phyloP scores from a whole-genome alignment of 306 rosid genomes.

The Hylodesmum podocarpum region DNA sequence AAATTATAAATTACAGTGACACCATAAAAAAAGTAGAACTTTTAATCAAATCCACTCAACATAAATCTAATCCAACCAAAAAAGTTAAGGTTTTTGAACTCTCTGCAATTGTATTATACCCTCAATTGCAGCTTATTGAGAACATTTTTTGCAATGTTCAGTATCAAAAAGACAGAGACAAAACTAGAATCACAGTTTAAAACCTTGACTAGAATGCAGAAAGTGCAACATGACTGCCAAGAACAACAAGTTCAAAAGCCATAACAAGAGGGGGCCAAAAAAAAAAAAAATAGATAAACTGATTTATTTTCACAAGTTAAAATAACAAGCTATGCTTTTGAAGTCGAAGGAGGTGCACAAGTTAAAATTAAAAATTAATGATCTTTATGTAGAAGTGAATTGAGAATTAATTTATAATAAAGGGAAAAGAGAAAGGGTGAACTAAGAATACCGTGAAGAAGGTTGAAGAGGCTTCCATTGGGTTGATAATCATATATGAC shows the following conservation, averaged over 20 bases:
- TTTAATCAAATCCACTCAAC: too few relatives aligned
- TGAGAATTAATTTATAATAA: too few relatives aligned
- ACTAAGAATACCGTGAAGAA: slow-evolving; percentile 63
- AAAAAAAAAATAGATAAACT: too few relatives aligned
- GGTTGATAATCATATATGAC: slow-evolving; percentile 82
- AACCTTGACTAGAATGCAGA: neutral
- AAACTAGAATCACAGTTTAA: neutral
- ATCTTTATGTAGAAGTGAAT: too few relatives aligned
- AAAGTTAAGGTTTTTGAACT: neutral
- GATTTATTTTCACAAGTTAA: neutral
- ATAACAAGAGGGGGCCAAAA: neutral
- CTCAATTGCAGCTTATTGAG: too few relatives aligned
- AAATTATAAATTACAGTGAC: too few relatives aligned
- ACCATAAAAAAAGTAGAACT: too few relatives aligned
- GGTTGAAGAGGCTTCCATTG: slow-evolving; percentile 87
- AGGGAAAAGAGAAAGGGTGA: neutral
- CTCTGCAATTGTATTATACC: neutral
- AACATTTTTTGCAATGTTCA: too few relatives aligned
- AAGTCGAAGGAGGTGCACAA: too few relatives aligned
- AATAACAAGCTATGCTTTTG: neutral
- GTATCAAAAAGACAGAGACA: too few relatives aligned
- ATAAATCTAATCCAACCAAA: too few relatives aligned
- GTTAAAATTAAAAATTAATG: too few relatives aligned
- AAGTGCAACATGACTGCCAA: neutral
- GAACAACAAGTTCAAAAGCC: neutral